Percentiles rank a stretch among this genome's conserved stretches.
Evolutionary conservation across 2,329 filamentous ascomycete genomes (phyloP).

Genomic region (Aureobasidium mangrovei): DNA sequence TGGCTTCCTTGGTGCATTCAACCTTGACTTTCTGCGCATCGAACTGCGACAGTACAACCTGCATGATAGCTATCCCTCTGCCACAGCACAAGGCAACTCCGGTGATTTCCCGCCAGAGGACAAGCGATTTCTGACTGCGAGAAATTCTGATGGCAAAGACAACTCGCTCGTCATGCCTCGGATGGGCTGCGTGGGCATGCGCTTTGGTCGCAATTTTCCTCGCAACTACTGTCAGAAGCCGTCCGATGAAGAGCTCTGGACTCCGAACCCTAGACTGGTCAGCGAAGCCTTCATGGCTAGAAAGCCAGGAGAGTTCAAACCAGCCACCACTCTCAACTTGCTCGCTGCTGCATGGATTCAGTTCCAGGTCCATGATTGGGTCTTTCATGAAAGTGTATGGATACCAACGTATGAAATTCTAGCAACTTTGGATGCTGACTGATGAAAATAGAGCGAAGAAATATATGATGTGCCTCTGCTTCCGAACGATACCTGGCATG

Average conservation of each 20-base stretch:
- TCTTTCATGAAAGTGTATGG: conserved; percentile 1
- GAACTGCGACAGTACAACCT: conserved; percentile 39
- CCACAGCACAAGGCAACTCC: conserved; percentile 30
- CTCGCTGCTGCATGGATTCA: conserved; percentile 44
- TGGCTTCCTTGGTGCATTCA: conserved; percentile 33
- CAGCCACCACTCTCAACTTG: conserved; percentile 38
- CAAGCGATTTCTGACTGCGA: conserved; percentile 27
- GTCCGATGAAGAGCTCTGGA: conserved; percentile 34
- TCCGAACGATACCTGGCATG: conserved; percentile 28
- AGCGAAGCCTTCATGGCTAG: conserved; percentile 36
- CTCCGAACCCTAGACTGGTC: conserved; percentile 36
- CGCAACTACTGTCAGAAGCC: conserved; percentile 31
- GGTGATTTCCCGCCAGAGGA: conserved; percentile 25
- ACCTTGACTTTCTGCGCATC: conserved; percentile 33
- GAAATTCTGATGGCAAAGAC: conserved; percentile 38
- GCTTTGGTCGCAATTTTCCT: conserved; percentile 39
- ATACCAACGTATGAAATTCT: too few relatives aligned
- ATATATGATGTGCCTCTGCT: conserved; percentile 27
- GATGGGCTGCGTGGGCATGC: conserved; percentile 40
- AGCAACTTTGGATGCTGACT: not conserved
- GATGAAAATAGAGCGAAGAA: not conserved
- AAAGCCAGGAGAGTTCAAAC: conserved; percentile 32
- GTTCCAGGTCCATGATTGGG: conserved; percentile 40
- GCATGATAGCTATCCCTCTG: conserved; percentile 35
- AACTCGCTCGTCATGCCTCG: conserved; percentile 34